Evolutionary conservation across 1,139 yeast genomes (phyloP).

Genomic region (Geotrichum cucujoidarum): DNA sequence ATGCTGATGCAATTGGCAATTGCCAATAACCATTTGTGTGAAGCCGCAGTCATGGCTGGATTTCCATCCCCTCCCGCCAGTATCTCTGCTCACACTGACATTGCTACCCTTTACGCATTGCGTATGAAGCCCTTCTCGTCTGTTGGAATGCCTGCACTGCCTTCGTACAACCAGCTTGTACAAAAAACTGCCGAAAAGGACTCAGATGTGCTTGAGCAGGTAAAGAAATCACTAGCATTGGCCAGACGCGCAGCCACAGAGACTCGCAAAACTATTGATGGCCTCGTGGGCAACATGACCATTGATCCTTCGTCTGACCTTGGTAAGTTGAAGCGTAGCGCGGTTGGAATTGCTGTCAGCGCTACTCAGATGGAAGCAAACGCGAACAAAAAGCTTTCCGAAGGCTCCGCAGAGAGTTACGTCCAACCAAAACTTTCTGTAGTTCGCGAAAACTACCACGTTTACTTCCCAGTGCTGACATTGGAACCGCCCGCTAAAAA

Average conservation of each 20-base stretch:
- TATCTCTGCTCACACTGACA: constrained; percentile 41
- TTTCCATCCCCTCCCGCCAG: constrained; percentile 26
- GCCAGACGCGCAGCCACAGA: constrained; percentile 10
- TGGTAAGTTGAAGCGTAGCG: constrained; percentile 32
- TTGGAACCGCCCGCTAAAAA: constrained; percentile 9
- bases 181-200: background rate
- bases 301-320: constrained; percentile 29
- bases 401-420: background rate
- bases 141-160: constrained; percentile 65
- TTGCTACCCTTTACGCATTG: constrained; percentile 54
- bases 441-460: constrained; percentile 30
- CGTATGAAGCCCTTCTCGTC: constrained; percentile 81
- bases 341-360: constrained; percentile 32
- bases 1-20: constrained; percentile 39
- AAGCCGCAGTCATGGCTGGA: constrained; percentile 39
- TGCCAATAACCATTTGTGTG: constrained; percentile 40
- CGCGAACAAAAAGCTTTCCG: constrained; percentile 1
- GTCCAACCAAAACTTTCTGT: constrained; percentile 19
- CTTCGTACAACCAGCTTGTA: constrained; percentile 4
- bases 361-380: constrained; percentile 19
- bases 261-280: constrained; percentile 25
- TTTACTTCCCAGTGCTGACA: constrained; percentile 35
- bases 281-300: constrained; percentile 21
- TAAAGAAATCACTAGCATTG: constrained; percentile 2
- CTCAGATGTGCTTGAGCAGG: background rate